A percentile compares a stretch with the other conserved stretches of the same genome.
Conservation (phyloP, 2,329 filamentous ascomycete species). For the Cyphellophora europaea region DNA sequence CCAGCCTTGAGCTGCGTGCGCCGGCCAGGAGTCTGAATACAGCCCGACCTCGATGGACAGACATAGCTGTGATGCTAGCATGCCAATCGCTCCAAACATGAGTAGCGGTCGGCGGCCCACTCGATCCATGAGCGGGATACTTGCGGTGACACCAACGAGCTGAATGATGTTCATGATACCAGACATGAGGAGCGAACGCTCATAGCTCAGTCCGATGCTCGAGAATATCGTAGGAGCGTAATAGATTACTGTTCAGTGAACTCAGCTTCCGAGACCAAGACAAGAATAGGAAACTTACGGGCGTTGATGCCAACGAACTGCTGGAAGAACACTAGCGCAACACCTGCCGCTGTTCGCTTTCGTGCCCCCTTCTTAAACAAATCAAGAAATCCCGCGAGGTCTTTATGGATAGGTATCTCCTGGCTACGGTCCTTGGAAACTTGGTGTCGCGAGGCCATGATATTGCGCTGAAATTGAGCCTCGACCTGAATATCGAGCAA, state of each 20-base stretch:
- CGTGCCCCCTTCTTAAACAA: slow-evolving; percentile 42
- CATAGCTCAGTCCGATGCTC: slow-evolving; percentile 35
- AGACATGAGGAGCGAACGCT: slow-evolving; percentile 42
- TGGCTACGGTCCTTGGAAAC: no score
- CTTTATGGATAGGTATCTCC: slow-evolving; percentile 37
- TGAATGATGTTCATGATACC: slow-evolving; percentile 45
- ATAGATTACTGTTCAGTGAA: slow-evolving; percentile 35
- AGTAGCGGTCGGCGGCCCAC: slow-evolving; percentile 38
- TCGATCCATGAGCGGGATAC: slow-evolving; percentile 40
- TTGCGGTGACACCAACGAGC: slow-evolving; percentile 36
- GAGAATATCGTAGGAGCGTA: slow-evolving; percentile 53
- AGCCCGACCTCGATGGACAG: slow-evolving; percentile 47
- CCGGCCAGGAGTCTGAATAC: slow-evolving; percentile 40
- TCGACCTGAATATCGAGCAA: no score
- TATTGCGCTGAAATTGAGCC: no score
- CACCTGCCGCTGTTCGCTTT: slow-evolving; percentile 42
- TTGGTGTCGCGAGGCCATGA: no score
- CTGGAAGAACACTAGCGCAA: slow-evolving; percentile 49
- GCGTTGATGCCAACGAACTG: slow-evolving; percentile 48
- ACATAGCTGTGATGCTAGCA: slow-evolving; percentile 39
- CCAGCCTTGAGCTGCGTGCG: slow-evolving; percentile 45
- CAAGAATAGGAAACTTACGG: no score
- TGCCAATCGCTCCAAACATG: slow-evolving; percentile 34
- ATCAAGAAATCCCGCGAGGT: slow-evolving; percentile 40
- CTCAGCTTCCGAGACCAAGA: no score